These are phyloP conservation scores for Pythium vanterpoolii DNA, from an alignment of 352 stramenopile species.

Conservation along the genomic window DNA sequence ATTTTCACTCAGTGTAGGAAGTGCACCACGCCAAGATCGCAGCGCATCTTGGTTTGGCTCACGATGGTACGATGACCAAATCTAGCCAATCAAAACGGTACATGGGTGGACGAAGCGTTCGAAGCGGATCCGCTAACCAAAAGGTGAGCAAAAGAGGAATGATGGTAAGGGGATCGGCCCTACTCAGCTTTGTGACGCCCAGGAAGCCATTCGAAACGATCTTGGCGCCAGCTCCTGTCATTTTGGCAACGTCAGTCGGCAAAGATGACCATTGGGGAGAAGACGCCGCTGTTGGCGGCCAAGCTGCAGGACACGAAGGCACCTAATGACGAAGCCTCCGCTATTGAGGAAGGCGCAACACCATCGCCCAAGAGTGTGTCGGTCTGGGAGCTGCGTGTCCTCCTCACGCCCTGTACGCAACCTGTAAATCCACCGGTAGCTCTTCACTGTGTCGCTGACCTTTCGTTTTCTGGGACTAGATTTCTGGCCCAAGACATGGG, in stretches of 20 bases:
- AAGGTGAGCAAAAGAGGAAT: neutral
- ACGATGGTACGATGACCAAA: neutral
- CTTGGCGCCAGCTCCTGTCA: no score
- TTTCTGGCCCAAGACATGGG: slow-evolving; percentile 73
- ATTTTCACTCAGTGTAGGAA: no score
- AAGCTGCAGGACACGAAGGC: slow-evolving; percentile 25
- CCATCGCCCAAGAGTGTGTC: slow-evolving; percentile 25
- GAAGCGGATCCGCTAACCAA: neutral
- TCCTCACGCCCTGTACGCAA: slow-evolving; percentile 65
- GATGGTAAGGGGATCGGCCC: no score
- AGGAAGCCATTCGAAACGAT: no score
- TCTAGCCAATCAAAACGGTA: slow-evolving; percentile 4
- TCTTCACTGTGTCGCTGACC: neutral
- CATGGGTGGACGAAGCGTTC: neutral
- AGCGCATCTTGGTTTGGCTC: neutral
- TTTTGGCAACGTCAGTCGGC: neutral
- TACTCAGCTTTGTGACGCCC: no score
- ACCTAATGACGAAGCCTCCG: slow-evolving; percentile 23
- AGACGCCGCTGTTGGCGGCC: slow-evolving; percentile 19
- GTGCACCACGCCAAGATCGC: neutral
- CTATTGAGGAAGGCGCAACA: slow-evolving; percentile 10
- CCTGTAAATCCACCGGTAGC: no score
- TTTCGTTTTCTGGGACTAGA: slow-evolving; percentile 27
- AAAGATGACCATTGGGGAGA: slow-evolving; percentile 30
- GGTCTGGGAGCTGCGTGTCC: slow-evolving; percentile 57